These are phyloP conservation scores for Psilocybe azurescens DNA, from an alignment of 768 basidiomycete genomes.

Conservation along the genomic window DNA sequence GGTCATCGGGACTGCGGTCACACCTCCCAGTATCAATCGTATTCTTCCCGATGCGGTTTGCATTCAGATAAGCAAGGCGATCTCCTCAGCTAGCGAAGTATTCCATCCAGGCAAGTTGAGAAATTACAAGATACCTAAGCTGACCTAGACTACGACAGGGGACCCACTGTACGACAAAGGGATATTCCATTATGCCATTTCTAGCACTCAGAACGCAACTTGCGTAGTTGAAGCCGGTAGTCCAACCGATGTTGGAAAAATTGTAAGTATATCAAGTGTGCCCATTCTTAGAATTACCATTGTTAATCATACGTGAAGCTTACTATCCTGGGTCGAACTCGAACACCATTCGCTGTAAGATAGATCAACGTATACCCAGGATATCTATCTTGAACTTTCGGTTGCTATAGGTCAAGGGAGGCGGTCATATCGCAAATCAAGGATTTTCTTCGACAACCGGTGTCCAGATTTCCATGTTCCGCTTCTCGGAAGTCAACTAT, in stretches of 20 bases:
- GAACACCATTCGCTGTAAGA: constrained; percentile 60
- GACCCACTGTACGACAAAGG: constrained; percentile 42
- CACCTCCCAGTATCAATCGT: neutral
- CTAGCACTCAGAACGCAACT: constrained; percentile 47
- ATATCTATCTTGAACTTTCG: neutral
- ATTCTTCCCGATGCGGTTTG: constrained; percentile 32
- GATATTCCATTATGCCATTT: constrained; percentile 54
- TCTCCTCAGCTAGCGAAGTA: constrained; percentile 52
- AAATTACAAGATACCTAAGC: neutral
- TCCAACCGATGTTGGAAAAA: constrained; percentile 50
- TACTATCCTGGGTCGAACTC: constrained; percentile 44
- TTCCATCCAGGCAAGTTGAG: constrained; percentile 37
- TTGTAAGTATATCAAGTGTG: constrained; percentile 42
- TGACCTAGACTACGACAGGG: constrained; percentile 10
- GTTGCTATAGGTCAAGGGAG: constrained; percentile 58
- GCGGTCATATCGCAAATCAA: constrained; percentile 59
- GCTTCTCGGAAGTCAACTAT: constrained; percentile 52
- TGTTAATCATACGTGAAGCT: constrained; percentile 38
- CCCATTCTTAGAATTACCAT: neutral
- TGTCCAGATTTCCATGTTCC: constrained; percentile 60
- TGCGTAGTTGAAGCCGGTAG: constrained; percentile 67
- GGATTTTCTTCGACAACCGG: constrained; percentile 66
- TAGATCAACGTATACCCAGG: neutral
- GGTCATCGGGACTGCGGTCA: neutral
- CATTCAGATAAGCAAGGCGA: constrained; percentile 36